Evolutionary conservation across 257 asterid species (phyloP).

Genomic region (Henckelia pumila): DNA sequence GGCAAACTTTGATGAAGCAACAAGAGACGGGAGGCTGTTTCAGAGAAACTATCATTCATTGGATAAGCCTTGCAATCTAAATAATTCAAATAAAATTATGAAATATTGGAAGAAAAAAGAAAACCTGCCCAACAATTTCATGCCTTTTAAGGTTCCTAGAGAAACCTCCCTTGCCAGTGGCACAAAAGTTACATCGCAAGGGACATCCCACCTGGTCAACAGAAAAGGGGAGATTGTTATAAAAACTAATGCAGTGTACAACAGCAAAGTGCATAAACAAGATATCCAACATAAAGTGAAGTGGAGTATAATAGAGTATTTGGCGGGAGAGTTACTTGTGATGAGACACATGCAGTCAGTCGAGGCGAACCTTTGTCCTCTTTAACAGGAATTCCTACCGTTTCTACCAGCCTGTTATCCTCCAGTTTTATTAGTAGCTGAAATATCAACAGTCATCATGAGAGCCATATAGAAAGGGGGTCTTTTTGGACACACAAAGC

Average conservation of each 20-base stretch:
- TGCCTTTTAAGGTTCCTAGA: constrained; percentile 89
- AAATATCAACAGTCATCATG: constrained; percentile 22
- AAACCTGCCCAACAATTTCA: constrained; percentile 94
- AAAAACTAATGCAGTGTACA: constrained; percentile 9
- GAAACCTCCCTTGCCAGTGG: constrained; percentile 96
- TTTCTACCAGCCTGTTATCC: constrained; percentile 87
- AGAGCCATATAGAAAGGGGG: constrained; percentile 14
- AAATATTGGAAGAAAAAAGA: constrained; percentile 6
- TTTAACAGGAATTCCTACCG: constrained; percentile 89
- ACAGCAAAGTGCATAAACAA: constrained; percentile 4
- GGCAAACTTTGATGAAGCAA: neutral
- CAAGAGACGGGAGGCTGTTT: neutral
- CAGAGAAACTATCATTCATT: neutral
- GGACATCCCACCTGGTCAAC: constrained; percentile 97
- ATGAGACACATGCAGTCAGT: constrained; percentile 93
- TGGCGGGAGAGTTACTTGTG: constrained; percentile 58
- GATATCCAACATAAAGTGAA: constrained; percentile 10
- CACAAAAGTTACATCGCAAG: constrained; percentile 88
- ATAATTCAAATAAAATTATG: neutral
- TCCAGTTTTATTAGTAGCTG: constrained; percentile 79
- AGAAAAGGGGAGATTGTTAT: too few species aligned
- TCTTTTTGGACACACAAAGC: neutral
- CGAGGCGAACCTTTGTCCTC: constrained; percentile 71
- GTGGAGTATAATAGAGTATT: constrained; percentile 9
- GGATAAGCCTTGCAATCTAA: constrained; percentile 20